phyloP scores from a whole-genome alignment of 495 filamentous ascomycete species.

The Xylaria bambusicola region DNA sequence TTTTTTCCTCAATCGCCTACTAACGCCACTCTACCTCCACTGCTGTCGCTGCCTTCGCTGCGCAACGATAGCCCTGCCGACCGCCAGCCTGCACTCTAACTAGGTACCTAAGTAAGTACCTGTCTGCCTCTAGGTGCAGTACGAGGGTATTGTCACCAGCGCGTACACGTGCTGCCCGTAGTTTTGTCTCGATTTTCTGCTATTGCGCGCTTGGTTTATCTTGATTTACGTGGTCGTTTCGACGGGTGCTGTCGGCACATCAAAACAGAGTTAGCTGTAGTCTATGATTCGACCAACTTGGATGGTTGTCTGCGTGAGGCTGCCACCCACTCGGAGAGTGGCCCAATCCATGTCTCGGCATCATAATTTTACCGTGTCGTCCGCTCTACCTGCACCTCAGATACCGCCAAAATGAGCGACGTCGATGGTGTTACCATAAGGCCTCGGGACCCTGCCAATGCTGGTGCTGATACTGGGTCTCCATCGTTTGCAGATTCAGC shows the following conservation, averaged over 20 bases:
- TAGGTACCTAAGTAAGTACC: too few species aligned
- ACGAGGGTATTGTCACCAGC: conserved; percentile 1
- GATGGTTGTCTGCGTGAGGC: conserved; percentile 28
- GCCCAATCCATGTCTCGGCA: conserved; percentile 35
- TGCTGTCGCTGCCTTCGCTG: background rate
- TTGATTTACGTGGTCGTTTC: background rate
- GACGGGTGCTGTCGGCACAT: background rate
- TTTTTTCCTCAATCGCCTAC: conserved; percentile 1
- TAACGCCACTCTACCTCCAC: too few species aligned
- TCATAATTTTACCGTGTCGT: conserved; percentile 32
- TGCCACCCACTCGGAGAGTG: conserved; percentile 30
- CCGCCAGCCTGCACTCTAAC: background rate
- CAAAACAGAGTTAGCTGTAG: background rate
- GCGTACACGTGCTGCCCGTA: background rate
- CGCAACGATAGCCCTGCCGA: conserved; percentile 13
- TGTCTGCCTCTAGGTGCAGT: background rate
- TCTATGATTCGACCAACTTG: background rate
- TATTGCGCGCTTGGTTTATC: background rate
- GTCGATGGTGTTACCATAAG: conserved; percentile 29
- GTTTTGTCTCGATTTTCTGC: background rate
- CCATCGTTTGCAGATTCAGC: conserved; percentile 21
- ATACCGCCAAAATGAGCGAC: conserved; percentile 31
- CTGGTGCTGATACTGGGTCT: conserved; percentile 22
- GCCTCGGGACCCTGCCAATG: conserved; percentile 25
- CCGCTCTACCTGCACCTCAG: conserved; percentile 17